A percentile compares a stretch with the other conserved stretches of the same genome.
Conservation (phyloP, 2,329 filamentous ascomycete species). For the Pyrenophora teres region DNA sequence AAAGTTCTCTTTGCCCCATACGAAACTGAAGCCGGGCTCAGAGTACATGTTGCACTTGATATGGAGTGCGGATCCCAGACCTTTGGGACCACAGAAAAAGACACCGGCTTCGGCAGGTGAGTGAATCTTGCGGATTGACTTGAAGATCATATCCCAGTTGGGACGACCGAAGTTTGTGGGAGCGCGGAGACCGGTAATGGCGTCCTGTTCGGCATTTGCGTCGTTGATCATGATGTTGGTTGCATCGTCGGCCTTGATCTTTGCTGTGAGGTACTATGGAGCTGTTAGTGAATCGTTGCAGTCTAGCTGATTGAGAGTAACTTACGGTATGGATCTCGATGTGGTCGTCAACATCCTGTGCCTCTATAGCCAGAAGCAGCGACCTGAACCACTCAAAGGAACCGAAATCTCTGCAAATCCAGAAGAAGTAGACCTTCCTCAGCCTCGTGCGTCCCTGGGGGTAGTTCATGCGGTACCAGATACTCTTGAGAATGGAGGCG, state of each 20-base stretch:
- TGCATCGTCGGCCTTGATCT: conserved; percentile 83
- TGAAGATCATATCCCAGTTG: conserved; percentile 91
- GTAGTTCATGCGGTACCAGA: conserved; percentile 94
- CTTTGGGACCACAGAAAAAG: conserved; percentile 84
- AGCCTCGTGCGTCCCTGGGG: conserved; percentile 78
- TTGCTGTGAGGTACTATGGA: conserved; percentile 74
- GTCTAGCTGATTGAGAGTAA: background rate
- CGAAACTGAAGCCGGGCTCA: conserved; percentile 72
- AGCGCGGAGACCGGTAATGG: conserved; percentile 79
- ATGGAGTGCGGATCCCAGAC: conserved; percentile 74
- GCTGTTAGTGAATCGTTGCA: conserved; percentile 16
- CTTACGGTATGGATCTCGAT: conserved; percentile 82
- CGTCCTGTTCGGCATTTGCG: conserved; percentile 80
- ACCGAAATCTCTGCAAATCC: conserved; percentile 86
- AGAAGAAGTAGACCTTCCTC: conserved; percentile 90
- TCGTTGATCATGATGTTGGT: conserved; percentile 95
- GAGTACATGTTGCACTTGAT: conserved; percentile 88
- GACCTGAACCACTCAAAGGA: conserved; percentile 91
- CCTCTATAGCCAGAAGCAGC: conserved; percentile 80
- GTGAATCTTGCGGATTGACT: conserved; percentile 75
- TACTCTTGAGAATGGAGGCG: conserved; percentile 70
- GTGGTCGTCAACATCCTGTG: conserved; percentile 79
- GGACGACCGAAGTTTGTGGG: conserved; percentile 85
- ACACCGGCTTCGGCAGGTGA: conserved; percentile 50
- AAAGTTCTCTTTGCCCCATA: conserved; percentile 73